These are phyloP conservation scores for Metschnikowia drakensbergensis DNA, from an alignment of 805 yeast species.

Conservation along the genomic window DNA sequence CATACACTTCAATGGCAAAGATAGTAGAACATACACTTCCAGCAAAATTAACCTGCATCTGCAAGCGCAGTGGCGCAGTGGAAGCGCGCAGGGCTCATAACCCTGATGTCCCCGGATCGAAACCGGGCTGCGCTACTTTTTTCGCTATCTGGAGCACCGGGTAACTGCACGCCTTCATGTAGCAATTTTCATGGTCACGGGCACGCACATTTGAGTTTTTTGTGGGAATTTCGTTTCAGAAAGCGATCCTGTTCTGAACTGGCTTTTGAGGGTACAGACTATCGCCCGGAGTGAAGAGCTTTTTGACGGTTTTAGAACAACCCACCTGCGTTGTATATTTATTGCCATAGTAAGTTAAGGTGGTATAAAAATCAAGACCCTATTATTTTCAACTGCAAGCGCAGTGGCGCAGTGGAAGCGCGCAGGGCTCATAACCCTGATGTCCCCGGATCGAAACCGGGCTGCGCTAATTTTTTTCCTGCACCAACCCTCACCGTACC, in stretches of 20 bases:
- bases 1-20: too few species aligned
- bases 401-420: constrained; percentile 99
- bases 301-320: too few species aligned
- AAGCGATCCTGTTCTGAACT: too few species aligned
- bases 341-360: too few species aligned
- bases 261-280: too few species aligned
- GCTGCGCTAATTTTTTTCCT: constrained; percentile 68
- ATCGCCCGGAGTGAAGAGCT: too few species aligned
- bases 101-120: constrained; percentile 98
- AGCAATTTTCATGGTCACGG: too few species aligned
- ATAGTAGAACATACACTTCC: too few species aligned
- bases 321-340: background rate
- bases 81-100: constrained; percentile 99
- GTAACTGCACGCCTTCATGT: too few species aligned
- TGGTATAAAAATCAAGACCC: background rate
- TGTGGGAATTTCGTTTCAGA: too few species aligned
- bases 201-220: too few species aligned
- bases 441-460: constrained; percentile 95
- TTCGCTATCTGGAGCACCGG: constrained; percentile 18
- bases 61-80: constrained; percentile 95
- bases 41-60: background rate
- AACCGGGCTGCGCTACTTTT: constrained; percentile 83
- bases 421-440: constrained; percentile 99
- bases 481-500: background rate
- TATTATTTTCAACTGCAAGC: constrained; percentile 38